Evolutionary conservation across 257 asterid species (phyloP).

Genomic region (Solanum sparsipilum): DNA sequence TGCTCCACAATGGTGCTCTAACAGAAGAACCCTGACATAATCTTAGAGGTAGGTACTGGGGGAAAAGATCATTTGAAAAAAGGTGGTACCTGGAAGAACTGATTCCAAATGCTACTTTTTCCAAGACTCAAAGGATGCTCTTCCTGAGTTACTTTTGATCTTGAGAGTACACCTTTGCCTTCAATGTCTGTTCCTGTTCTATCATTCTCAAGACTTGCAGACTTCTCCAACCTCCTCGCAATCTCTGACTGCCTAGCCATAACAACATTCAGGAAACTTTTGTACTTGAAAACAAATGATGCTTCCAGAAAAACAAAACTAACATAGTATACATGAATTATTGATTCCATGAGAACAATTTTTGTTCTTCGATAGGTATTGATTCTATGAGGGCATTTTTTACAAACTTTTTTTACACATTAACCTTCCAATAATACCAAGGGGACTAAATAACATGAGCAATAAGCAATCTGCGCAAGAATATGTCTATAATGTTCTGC

Average conservation of each 20-base stretch:
- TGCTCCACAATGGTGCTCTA: neutral
- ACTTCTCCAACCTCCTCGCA: constrained; percentile 73
- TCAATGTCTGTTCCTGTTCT: constrained; percentile 31
- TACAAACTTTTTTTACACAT: neutral
- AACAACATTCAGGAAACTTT: constrained; percentile 42
- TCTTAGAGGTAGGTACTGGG: neutral
- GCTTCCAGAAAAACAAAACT: neutral
- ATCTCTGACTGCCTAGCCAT: constrained; percentile 97
- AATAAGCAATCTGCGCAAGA: neutral
- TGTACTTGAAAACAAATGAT: neutral
- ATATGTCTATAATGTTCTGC: neutral
- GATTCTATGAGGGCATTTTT: neutral
- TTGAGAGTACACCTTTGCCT: constrained; percentile 64
- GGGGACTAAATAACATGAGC: neutral
- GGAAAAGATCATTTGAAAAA: neutral
- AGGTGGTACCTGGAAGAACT: constrained; percentile 66
- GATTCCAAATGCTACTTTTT: constrained; percentile 87
- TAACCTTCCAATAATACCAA: neutral
- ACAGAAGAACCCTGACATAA: neutral
- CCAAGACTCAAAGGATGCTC: constrained; percentile 97
- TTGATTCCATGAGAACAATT: neutral
- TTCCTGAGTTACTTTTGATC: constrained; percentile 72
- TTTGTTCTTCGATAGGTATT: neutral
- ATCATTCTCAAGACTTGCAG: constrained; percentile 39
- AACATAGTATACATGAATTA: neutral